These are phyloP conservation scores for Cryptosporidium ubiquitum DNA, from an alignment of 169 alveolate genomes.

Conservation along the genomic window DNA sequence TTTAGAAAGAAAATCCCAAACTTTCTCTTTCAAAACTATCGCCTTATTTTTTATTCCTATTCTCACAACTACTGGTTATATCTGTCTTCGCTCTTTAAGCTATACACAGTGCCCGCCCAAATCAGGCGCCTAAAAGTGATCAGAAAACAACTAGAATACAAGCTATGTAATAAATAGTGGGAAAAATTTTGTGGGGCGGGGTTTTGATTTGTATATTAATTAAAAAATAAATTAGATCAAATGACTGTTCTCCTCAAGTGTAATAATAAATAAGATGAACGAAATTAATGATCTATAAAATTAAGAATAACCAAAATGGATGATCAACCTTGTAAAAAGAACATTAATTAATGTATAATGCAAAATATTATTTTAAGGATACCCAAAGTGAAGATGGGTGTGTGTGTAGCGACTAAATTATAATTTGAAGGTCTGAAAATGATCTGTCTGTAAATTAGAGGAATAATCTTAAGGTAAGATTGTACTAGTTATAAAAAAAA, in stretches of 20 bases:
- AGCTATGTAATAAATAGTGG: too few relatives aligned
- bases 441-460: too few relatives aligned
- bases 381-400: background rate
- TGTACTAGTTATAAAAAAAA: too few relatives aligned
- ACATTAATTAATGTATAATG: background rate
- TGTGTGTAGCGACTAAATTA: too few relatives aligned
- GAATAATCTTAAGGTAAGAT: too few relatives aligned
- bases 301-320: too few relatives aligned
- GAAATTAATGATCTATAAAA: too few relatives aligned
- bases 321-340: background rate
- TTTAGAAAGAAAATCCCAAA: background rate
- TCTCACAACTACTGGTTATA: background rate
- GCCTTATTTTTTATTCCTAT: background rate
- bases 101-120: background rate
- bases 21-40: background rate
- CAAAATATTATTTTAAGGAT: too few relatives aligned
- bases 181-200: background rate
- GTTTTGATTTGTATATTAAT: too few relatives aligned
- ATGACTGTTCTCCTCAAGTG: too few relatives aligned
- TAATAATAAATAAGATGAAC: background rate
- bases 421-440: background rate
- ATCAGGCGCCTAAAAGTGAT: background rate
- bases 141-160: too few relatives aligned
- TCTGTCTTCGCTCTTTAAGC: constrained; percentile 18
- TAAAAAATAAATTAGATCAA: background rate